Percentiles rank a stretch among this genome's conserved stretches.
Evolutionary conservation across 495 filamentous ascomycete genomes (phyloP).

Genomic region (Chaetomium cochliodes): DNA sequence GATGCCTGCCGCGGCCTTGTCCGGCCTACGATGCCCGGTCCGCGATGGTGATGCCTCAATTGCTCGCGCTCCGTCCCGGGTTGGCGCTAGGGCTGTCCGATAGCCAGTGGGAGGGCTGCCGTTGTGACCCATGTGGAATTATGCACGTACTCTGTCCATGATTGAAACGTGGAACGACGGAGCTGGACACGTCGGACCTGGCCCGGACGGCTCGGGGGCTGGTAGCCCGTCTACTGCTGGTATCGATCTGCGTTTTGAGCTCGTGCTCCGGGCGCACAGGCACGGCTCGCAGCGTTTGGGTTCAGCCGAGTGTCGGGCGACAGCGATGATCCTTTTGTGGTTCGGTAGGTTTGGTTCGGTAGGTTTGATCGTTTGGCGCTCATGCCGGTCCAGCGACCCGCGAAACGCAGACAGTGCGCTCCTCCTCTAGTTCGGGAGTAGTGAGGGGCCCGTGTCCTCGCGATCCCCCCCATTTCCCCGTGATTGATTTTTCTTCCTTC

Average conservation of each 20-base stretch:
- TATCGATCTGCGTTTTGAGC: conserved; percentile 4
- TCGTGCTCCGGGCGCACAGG: conserved; percentile 5
- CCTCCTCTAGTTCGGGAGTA: not conserved
- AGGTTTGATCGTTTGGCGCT: conserved; percentile 3
- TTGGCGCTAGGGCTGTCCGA: not conserved
- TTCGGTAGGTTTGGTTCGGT: not conserved
- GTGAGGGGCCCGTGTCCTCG: not conserved
- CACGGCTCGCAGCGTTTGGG: not conserved
- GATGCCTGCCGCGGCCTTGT: not conserved
- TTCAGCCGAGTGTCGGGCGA: not conserved
- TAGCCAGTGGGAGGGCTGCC: not conserved
- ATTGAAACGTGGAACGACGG: not conserved
- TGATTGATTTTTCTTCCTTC: too few species aligned
- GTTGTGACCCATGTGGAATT: too few species aligned
- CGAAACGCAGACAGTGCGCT: not conserved
- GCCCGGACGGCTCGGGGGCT: not conserved
- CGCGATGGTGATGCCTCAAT: not conserved
- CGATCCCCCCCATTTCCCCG: too few species aligned
- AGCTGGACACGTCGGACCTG: not conserved
- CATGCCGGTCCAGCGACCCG: not conserved
- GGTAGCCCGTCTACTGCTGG: not conserved
- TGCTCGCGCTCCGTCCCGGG: not conserved
- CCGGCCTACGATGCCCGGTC: conserved; percentile 6
- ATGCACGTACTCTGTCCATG: not conserved
- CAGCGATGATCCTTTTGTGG: conserved; percentile 17